phyloP scores from a whole-genome alignment of 2,329 filamentous ascomycete species.

The Cytospora schulzeri region DNA sequence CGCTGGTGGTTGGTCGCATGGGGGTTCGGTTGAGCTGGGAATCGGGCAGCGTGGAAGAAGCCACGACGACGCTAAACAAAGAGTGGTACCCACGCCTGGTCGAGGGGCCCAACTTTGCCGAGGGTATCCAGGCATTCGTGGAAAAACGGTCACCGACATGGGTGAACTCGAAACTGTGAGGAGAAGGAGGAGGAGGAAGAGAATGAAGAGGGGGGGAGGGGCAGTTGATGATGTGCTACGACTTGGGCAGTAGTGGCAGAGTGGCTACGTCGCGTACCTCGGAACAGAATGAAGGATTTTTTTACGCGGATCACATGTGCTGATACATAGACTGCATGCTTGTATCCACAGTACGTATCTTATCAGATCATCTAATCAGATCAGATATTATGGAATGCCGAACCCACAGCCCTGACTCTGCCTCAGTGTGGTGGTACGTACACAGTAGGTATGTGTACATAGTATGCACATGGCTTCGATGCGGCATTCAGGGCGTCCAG shows the following conservation, averaged over 20 bases:
- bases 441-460: no score
- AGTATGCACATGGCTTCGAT: no score
- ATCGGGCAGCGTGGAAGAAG: conserved; percentile 36
- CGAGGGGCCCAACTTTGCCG: conserved; percentile 34
- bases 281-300: not conserved
- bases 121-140: conserved; percentile 35
- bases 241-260: no score
- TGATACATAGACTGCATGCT: not conserved
- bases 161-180: conserved; percentile 33
- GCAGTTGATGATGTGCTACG: not conserved
- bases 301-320: not conserved
- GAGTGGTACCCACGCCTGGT: conserved; percentile 33
- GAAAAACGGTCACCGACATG: conserved; percentile 34
- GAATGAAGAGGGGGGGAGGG: not conserved
- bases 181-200: no score
- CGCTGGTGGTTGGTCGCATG: conserved; percentile 70
- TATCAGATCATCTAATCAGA: conserved; percentile 2
- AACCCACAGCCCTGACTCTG: not conserved
- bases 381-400: not conserved
- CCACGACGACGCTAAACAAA: conserved; percentile 30
- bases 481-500: no score
- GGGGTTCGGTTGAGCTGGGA: conserved; percentile 76
- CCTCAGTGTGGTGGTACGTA: no score
- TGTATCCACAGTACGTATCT: not conserved
- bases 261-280: not conserved